A percentile compares a stretch with the other conserved stretches of the same genome.
phyloP scores from a whole-genome alignment of 805 yeast species.

The Candida sithepensis region DNA sequence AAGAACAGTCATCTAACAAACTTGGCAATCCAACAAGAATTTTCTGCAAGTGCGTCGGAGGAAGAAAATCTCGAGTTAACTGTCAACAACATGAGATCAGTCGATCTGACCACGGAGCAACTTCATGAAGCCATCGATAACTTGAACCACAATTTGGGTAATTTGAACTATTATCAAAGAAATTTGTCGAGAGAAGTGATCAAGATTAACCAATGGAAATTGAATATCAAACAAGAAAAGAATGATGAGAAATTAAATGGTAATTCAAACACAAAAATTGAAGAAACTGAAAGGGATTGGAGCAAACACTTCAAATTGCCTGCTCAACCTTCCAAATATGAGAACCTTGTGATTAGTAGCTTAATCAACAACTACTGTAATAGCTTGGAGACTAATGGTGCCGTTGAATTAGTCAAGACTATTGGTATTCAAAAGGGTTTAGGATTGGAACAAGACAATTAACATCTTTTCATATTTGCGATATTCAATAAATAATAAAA shows the following conservation, averaged over 20 bases:
- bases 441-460: constrained; percentile 18
- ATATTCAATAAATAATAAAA: no score
- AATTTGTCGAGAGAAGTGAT: constrained; percentile 64
- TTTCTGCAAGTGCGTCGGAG: constrained; percentile 9
- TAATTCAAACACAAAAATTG: constrained; percentile 47
- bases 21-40: constrained; percentile 28
- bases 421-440: constrained; percentile 55
- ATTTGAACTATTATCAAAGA: constrained; percentile 79
- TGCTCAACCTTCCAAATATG: constrained; percentile 70
- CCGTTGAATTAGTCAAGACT: constrained; percentile 61
- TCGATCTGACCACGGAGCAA: constrained; percentile 50
- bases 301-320: constrained; percentile 62
- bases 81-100: constrained; percentile 38
- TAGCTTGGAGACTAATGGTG: constrained; percentile 68
- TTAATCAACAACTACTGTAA: constrained; percentile 68
- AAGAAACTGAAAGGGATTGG: constrained; percentile 57
- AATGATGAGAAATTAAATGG: constrained; percentile 53
- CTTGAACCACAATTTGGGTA: constrained; percentile 73
- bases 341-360: constrained; percentile 63
- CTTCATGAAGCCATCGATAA: constrained; percentile 69
- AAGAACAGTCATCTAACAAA: constrained; percentile 64
- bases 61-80: constrained; percentile 34
- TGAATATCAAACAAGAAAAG: constrained; percentile 63
- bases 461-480: not conserved
- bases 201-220: constrained; percentile 73